Conservation (phyloP, 306 rosid species). For the Castanospermum australe region DNA sequence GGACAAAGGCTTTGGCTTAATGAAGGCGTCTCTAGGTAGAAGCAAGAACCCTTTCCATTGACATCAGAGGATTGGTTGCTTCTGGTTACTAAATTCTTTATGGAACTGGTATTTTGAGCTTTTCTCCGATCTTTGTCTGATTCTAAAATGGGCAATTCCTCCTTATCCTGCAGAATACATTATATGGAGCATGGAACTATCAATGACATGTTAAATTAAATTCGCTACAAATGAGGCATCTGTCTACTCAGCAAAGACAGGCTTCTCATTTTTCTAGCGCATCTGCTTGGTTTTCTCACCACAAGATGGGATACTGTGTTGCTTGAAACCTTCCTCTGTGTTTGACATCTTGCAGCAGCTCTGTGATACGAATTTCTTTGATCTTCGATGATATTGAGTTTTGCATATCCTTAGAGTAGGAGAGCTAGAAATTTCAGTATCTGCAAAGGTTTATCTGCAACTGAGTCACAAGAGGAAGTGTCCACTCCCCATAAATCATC, state of each 20-base stretch:
- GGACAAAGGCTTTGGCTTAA: slow-evolving; percentile 31
- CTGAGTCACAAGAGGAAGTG: slow-evolving; percentile 32
- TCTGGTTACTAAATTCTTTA: neutral
- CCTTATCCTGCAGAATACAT: slow-evolving; percentile 41
- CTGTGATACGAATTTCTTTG: neutral
- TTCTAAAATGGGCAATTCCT: neutral
- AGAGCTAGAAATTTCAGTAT: neutral
- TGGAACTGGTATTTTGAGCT: slow-evolving; percentile 18
- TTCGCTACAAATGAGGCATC: slow-evolving; percentile 4
- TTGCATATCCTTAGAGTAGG: neutral
- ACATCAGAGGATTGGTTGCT: slow-evolving; percentile 11
- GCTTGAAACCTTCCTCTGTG: slow-evolving; percentile 14
- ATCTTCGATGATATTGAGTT: slow-evolving; percentile 17
- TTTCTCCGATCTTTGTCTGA: neutral
- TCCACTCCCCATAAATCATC: neutral
- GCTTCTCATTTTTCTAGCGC: neutral
- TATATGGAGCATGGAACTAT: neutral
- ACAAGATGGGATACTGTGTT: slow-evolving; percentile 16
- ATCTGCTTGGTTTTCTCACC: slow-evolving; percentile 44
- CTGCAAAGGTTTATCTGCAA: neutral
- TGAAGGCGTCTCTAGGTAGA: slow-evolving; percentile 26
- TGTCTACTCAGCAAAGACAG: slow-evolving; percentile 10
- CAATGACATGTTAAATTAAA: neutral
- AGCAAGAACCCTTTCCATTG: slow-evolving; percentile 26
- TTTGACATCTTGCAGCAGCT: slow-evolving; percentile 21